Base-by-base conservation (phyloP, 495 filamentous ascomycete species). In the Cercophora scortea region DNA sequence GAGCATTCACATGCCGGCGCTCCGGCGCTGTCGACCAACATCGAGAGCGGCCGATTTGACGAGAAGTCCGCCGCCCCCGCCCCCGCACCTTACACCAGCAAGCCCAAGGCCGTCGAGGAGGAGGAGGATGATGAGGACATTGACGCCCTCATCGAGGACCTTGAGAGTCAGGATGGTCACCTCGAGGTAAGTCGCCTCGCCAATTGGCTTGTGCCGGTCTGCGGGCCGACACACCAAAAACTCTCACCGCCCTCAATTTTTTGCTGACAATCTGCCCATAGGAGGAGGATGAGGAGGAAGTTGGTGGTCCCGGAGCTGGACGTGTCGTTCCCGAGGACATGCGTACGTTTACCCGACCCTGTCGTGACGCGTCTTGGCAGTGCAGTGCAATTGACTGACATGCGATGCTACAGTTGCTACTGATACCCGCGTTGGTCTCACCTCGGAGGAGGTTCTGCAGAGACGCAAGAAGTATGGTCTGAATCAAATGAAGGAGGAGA, bases 401-500 rank as follows among this genome's bases (percentile, higher is more conserved):
- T 16, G 42, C 4, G 8, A 1, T 11, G 15, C 32, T 34, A 45
- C 49, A 59, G 57, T 68, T 50, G 73, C 85, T 57, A 94, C 89
- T 11, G 79, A 89, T 56, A 82, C 80, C 32, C 77, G 76, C 45
- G 59, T 64, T 19, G 90, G 90, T 77, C 79, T 95, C 8, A 85
- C 77, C n/a, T 73, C 82, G 32, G 57, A 64, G n/a, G 85, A 94
- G 68, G 87, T 92, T 18, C 42, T 69, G 42, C 60, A 71, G 52
- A 82, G 88, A 33, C 82, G 87, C 46, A 87, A 79, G 67, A 89
- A 87, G 69, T 89, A 86, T 70, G 90, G 90, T 68, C 74, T 87
- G 62, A 95, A 95, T 61, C 80, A 86, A 65, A 85, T 95, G 84
- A 90, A 87, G 58, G 86, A 92, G 68, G 86, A 92, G 71, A 93